These are phyloP conservation scores for Aspergillus chevalieri DNA, from an alignment of 2,329 filamentous ascomycete genomes.

Conservation along the genomic window DNA sequence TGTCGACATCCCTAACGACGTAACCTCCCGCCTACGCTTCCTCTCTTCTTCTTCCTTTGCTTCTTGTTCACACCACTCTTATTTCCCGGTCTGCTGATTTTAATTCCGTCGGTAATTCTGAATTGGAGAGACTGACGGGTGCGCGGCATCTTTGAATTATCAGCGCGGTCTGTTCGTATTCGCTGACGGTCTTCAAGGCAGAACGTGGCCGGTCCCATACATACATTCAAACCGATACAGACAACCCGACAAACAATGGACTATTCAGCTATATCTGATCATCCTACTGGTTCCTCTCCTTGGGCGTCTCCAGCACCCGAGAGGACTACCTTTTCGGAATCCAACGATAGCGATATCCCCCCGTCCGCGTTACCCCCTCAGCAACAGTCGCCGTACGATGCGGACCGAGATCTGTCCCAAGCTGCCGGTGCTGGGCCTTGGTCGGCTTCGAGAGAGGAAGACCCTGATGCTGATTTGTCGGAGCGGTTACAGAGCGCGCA, in stretches of 20 bases:
- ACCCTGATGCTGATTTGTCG: slow-evolving; percentile 41
- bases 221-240: slow-evolving; percentile 9
- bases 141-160: slow-evolving; percentile 2
- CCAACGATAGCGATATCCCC: slow-evolving; percentile 32
- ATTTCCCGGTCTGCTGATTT: too few species aligned
- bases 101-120: background rate
- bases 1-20: slow-evolving; percentile 10
- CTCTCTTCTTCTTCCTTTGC: background rate
- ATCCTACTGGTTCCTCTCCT: slow-evolving; percentile 54
- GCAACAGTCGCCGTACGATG: slow-evolving; percentile 28
- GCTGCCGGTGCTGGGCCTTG: slow-evolving; percentile 1
- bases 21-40: slow-evolving; percentile 8
- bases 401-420: slow-evolving; percentile 6
- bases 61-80: background rate
- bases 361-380: slow-evolving; percentile 37
- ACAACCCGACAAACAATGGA: slow-evolving; percentile 49
- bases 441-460: slow-evolving; percentile 6
- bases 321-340: slow-evolving; percentile 33
- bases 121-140: slow-evolving; percentile 12
- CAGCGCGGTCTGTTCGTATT: background rate
- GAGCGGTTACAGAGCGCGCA: slow-evolving; percentile 36
- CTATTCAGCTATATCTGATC: slow-evolving; percentile 56
- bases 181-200: slow-evolving; percentile 7
- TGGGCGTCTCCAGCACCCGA: slow-evolving; percentile 57
- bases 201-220: slow-evolving; percentile 13